phyloP scores from a whole-genome alignment of 108 stramenopile species.

The Cyclotella cryptica region DNA sequence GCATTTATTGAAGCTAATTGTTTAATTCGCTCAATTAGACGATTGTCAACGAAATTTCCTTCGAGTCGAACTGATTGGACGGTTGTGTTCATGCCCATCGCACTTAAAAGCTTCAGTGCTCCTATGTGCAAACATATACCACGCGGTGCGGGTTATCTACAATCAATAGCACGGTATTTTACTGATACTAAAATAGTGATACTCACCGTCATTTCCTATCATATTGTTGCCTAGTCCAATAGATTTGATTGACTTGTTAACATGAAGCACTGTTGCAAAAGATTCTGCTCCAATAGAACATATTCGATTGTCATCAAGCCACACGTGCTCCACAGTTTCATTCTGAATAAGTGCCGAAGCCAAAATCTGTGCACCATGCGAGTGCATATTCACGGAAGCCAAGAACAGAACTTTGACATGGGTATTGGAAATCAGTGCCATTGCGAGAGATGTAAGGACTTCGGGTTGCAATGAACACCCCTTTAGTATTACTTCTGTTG shows the following conservation, averaged over 20 bases:
- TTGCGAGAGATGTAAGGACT: constrained; percentile 6
- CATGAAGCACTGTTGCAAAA: constrained; percentile 9
- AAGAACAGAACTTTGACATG: constrained; percentile 13
- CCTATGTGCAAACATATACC: background rate
- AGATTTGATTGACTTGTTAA: constrained; percentile 6
- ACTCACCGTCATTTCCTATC: constrained; percentile 17
- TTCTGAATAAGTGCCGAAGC: constrained; percentile 16
- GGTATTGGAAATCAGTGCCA: constrained; percentile 17
- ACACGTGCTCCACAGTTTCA: background rate
- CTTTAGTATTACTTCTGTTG: constrained; percentile 8
- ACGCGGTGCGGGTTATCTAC: background rate
- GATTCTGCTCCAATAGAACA: constrained; percentile 6
- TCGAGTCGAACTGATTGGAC: background rate
- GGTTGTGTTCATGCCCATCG: background rate
- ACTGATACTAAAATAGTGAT: background rate
- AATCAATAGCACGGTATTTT: background rate
- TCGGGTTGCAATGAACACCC: background rate
- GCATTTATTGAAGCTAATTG: background rate
- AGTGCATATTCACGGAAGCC: background rate
- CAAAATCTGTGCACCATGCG: constrained; percentile 9
- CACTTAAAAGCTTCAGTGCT: background rate
- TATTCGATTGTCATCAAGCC: constrained; percentile 15
- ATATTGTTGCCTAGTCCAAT: constrained; percentile 4
- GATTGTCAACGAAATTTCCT: background rate
- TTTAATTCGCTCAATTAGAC: background rate